A percentile compares a stretch with the other conserved stretches of the same genome.
Conservation (phyloP, 2,329 filamentous ascomycete species). For the Sporothrix sp. region DNA sequence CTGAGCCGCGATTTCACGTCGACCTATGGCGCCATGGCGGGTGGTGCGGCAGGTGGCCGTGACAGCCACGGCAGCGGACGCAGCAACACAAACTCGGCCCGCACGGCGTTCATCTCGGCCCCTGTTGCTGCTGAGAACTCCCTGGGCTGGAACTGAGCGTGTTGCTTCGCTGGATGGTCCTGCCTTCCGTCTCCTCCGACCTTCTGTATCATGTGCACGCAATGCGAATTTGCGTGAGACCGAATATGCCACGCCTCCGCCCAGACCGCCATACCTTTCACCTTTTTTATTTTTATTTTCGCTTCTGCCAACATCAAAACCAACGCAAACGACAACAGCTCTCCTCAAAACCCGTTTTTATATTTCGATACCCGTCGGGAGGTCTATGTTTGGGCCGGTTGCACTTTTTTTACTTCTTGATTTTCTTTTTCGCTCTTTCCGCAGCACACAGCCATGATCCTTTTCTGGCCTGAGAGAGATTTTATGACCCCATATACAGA, state of each 20-base stretch:
- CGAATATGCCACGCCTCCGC: slow-evolving; percentile 20
- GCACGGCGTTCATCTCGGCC: slow-evolving; percentile 65
- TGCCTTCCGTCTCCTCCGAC: neutral
- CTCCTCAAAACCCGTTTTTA: slow-evolving; percentile 19
- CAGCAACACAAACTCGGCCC: slow-evolving; percentile 43
- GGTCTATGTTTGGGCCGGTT: slow-evolving; percentile 23
- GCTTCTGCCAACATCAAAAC: slow-evolving; percentile 14
- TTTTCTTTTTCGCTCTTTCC: slow-evolving; percentile 7
- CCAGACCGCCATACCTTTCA: slow-evolving; percentile 21
- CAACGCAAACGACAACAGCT: slow-evolving; percentile 1
- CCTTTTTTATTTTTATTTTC: no score
- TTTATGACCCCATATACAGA: slow-evolving; percentile 14
- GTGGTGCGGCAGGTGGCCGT: slow-evolving; percentile 35
- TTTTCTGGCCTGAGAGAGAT: slow-evolving; percentile 1
- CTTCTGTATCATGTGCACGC: neutral
- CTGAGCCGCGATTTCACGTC: slow-evolving; percentile 46
- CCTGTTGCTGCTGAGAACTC: slow-evolving; percentile 92
- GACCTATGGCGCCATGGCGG: slow-evolving; percentile 41
- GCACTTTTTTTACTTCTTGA: slow-evolving; percentile 14
- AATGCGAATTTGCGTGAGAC: neutral
- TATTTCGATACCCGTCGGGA: slow-evolving; percentile 38
- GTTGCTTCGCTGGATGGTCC: neutral
- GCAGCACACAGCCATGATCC: neutral
- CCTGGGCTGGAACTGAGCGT: slow-evolving; percentile 77
- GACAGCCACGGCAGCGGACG: slow-evolving; percentile 50